Conservation (phyloP, 2,329 filamentous ascomycete genomes). For the Purpureocillium lavendulum region DNA sequence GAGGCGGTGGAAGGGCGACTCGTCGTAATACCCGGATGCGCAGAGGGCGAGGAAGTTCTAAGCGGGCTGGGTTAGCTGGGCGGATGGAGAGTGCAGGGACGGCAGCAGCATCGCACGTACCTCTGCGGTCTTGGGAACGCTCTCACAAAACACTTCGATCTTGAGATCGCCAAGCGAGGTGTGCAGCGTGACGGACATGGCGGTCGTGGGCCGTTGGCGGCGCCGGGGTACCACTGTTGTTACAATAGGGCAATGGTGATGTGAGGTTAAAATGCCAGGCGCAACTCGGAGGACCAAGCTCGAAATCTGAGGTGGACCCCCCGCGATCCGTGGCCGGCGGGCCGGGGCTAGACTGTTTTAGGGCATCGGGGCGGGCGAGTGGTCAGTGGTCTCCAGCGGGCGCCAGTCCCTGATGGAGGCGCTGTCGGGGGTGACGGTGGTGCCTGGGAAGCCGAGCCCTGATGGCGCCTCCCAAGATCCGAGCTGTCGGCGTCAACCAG, state of each 20-base stretch:
- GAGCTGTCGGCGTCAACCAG: too few species aligned
- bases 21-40: constrained; percentile 68
- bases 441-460: too few species aligned
- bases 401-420: too few species aligned
- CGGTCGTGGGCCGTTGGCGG: not conserved
- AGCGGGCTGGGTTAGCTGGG: constrained; percentile 1
- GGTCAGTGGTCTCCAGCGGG: too few species aligned
- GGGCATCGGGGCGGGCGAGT: too few species aligned
- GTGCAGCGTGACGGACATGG: constrained; percentile 67
- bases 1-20: constrained; percentile 69
- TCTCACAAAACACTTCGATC: constrained; percentile 92
- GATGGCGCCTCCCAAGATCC: too few species aligned
- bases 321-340: too few species aligned
- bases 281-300: too few species aligned
- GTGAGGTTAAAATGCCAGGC: too few species aligned
- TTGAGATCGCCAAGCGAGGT: constrained; percentile 88
- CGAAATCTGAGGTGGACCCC: too few species aligned
- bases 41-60: constrained; percentile 85
- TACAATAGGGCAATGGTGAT: not conserved
- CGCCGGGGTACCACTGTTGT: not conserved
- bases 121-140: constrained; percentile 86
- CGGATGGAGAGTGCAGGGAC: not conserved
- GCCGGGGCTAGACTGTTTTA: too few species aligned
- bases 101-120: constrained; percentile 29
- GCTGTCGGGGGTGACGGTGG: too few species aligned